These are phyloP conservation scores for Magnolia changhungtana DNA, from an alignment of 164 flowering plant genomes.

Conservation along the genomic window DNA sequence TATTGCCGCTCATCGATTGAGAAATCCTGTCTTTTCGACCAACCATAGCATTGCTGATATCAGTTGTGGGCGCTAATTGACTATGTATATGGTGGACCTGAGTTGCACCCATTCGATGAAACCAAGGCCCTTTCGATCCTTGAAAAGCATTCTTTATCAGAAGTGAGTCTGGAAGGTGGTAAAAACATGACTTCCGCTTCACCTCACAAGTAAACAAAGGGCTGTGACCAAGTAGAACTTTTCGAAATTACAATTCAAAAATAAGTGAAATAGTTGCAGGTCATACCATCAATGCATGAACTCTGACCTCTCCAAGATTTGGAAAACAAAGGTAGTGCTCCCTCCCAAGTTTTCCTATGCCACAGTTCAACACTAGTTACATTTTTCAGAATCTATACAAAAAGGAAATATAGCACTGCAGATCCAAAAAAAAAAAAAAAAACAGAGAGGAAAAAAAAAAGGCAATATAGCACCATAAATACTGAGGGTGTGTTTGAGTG, in stretches of 20 bases:
- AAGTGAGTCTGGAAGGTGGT: slow-evolving; percentile 48
- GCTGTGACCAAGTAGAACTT: background rate
- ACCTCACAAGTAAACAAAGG: slow-evolving; percentile 30
- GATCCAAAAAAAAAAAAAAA: no score
- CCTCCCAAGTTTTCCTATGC: slow-evolving; percentile 41
- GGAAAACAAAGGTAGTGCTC: slow-evolving; percentile 54
- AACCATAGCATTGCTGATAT: background rate
- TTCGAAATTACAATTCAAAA: background rate
- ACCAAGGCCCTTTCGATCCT: slow-evolving; percentile 38
- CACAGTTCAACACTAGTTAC: slow-evolving; percentile 7
- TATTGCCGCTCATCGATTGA: background rate
- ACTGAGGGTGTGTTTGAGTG: no score
- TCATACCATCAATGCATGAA: slow-evolving; percentile 46
- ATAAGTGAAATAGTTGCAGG: background rate
- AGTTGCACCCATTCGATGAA: slow-evolving; percentile 36
- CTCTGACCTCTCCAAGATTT: slow-evolving; percentile 39
- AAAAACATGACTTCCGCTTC: slow-evolving; percentile 41
- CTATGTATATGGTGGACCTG: background rate
- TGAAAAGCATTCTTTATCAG: slow-evolving; percentile 44
- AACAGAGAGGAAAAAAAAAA: no score
- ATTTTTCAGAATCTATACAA: background rate
- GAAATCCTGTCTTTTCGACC: background rate
- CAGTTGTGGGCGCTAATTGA: background rate
- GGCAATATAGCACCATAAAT: no score
- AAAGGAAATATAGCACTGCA: background rate